Base-by-base conservation (phyloP, 106 monocot genomes). In the Vanilla planifolia region DNA sequence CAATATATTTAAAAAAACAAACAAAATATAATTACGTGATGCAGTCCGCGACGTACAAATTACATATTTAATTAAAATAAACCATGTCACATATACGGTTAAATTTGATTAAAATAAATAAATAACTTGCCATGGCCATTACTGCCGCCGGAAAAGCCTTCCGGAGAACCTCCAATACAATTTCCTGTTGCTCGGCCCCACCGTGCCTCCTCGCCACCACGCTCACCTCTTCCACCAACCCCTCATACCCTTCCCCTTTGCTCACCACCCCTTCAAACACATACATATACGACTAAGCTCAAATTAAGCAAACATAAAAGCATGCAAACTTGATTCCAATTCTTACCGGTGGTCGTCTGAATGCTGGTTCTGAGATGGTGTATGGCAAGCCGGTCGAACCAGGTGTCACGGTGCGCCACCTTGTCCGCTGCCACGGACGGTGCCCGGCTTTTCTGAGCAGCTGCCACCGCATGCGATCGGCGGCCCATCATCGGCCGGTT, bases 311-410 rank as follows among this genome's bases (percentile, higher is more conserved):
- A 43, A 43, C 43, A 43, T 14, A 11, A 43, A 7, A 13, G 13
- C 13, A 40, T 9, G 4, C 1, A 40, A 40, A 40, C 13, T 13
- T 40, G 10, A 40, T 42, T 17, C 20, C 0, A 5, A 45, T 45
- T 45, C 44, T 2, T 13, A 53, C 53, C 53, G 3, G 53, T 29
- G 4, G 71, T 59, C 8, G 51, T 25, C 48, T 88, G 79, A 34
- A 93, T 36, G 55, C 68, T 81, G 27, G 23, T 55, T 2, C 88
- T 79, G 17, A 93, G 74, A 51, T 77, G 68, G 20, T 13, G 70
- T 15, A 93, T 88, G 59, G 88, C 88, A 5, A 88, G 65, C n/a
- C 62, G 68, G 24, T 76, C 81, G 45, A 93, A 82, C 88, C 93
- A 93, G 73, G 41, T 81, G 40, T 93, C 93, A 0, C 48, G n/a